phyloP scores from a whole-genome alignment of 768 basidiomycete genomes.

The Tubosaeta sp. region DNA sequence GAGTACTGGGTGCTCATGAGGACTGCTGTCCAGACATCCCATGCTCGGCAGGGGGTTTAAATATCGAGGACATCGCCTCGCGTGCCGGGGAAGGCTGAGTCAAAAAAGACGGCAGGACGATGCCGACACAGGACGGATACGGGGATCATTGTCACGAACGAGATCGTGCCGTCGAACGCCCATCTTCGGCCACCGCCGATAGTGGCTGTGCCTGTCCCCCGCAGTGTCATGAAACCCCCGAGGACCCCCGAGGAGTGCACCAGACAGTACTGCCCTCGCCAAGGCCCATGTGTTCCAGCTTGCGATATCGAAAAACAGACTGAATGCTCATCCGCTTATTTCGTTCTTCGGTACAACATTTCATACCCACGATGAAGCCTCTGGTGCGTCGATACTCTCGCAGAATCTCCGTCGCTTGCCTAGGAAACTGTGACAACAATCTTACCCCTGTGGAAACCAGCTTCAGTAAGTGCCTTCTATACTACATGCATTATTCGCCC shows the following conservation, averaged over 20 bases:
- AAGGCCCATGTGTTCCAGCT: background rate
- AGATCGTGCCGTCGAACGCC: background rate
- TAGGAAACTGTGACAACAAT: conserved; percentile 27
- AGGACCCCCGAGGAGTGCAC: conserved; percentile 1
- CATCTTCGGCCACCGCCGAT: conserved; percentile 4
- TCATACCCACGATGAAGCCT: background rate
- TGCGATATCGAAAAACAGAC: background rate
- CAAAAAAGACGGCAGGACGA: conserved; percentile 7
- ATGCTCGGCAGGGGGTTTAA: conserved; percentile 19
- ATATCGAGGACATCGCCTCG: conserved; percentile 29
- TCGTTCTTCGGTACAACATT: background rate
- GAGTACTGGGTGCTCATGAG: conserved; percentile 28
- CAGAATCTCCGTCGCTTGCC: conserved; percentile 10
- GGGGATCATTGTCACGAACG: conserved; percentile 10
- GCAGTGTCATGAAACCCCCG: background rate
- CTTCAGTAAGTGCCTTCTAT: background rate
- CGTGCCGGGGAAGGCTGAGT: background rate
- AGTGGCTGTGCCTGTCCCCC: conserved; percentile 2
- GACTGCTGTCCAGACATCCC: background rate
- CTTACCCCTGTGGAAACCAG: conserved; percentile 26
- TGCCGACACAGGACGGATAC: conserved; percentile 26
- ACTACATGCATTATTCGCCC: conserved; percentile 13
- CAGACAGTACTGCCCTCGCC: background rate
- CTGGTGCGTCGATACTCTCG: background rate
- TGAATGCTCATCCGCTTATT: background rate